A percentile compares a stretch with the other conserved stretches of the same genome.
These are phyloP conservation scores for Graphiopsis chlorocephala DNA, from an alignment of 2,329 filamentous ascomycete genomes.

Conservation along the genomic window DNA sequence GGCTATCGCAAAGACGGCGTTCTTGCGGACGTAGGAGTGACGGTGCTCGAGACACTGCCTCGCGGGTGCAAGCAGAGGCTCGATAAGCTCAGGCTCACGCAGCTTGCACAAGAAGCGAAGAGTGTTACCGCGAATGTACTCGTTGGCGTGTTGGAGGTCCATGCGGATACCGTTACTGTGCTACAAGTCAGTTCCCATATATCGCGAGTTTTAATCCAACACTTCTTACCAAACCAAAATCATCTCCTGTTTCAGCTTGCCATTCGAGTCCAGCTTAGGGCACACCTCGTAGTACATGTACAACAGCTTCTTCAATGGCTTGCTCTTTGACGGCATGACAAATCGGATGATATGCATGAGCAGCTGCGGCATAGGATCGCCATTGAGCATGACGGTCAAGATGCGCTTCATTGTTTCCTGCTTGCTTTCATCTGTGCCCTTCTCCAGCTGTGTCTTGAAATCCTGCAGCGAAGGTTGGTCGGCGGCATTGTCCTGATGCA, in stretches of 20 bases:
- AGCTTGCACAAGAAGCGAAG: slow-evolving; percentile 96
- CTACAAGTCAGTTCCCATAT: slow-evolving; percentile 13
- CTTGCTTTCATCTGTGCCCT: slow-evolving; percentile 40
- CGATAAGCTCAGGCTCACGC: slow-evolving; percentile 90
- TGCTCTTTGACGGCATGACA: slow-evolving; percentile 98
- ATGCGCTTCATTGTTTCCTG: slow-evolving; percentile 76
- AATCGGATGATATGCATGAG: slow-evolving; percentile 99
- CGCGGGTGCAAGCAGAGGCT: slow-evolving; percentile 89
- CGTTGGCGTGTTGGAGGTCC: slow-evolving; percentile 94
- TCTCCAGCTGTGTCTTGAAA: slow-evolving; percentile 63
- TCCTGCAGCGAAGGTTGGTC: slow-evolving; percentile 89
- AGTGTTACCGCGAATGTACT: slow-evolving; percentile 98
- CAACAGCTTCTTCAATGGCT: slow-evolving; percentile 92
- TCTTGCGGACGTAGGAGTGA: slow-evolving; percentile 97
- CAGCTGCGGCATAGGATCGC: slow-evolving; percentile 89
- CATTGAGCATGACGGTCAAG: slow-evolving; percentile 95
- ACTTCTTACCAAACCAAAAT: slow-evolving; percentile 86
- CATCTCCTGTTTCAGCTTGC: slow-evolving; percentile 99
- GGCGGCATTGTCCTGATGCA: slow-evolving; percentile 95
- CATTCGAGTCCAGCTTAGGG: slow-evolving; percentile 85
- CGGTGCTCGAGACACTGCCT: slow-evolving; percentile 91
- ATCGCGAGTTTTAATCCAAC: background rate
- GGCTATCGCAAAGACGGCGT: slow-evolving; percentile 90
- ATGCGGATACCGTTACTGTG: slow-evolving; percentile 93
- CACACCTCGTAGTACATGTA: slow-evolving; percentile 99